These are phyloP conservation scores for Pseudocercospora musae DNA, from an alignment of 2,329 filamentous ascomycete species.

Conservation along the genomic window DNA sequence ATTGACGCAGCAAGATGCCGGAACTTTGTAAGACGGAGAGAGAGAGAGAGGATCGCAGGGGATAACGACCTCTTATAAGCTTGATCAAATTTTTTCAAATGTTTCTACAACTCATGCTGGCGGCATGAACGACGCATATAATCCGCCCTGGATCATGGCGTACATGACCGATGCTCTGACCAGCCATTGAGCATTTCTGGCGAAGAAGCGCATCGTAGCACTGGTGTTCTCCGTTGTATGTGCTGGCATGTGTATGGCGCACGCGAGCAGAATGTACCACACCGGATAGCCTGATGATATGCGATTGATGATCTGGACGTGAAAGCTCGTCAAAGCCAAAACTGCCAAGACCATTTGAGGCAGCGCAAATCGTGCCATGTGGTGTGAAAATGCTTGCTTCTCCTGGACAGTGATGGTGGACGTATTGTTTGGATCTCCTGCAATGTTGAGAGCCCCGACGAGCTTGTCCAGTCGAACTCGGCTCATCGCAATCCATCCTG, in stretches of 20 bases:
- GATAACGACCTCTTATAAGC: not conserved
- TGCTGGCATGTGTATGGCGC: slow-evolving; percentile 29
- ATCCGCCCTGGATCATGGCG: slow-evolving; percentile 71
- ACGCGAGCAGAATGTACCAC: slow-evolving; percentile 81
- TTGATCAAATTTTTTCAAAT: too few relatives aligned
- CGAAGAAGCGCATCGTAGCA: not conserved
- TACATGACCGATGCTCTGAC: slow-evolving; percentile 76
- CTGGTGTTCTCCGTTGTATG: not conserved
- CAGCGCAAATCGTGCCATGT: slow-evolving; percentile 59
- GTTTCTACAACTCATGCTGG: slow-evolving; percentile 58
- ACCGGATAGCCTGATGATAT: slow-evolving; percentile 83
- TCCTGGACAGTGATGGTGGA: not conserved
- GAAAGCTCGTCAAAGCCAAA: slow-evolving; percentile 74
- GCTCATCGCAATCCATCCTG: slow-evolving; percentile 43
- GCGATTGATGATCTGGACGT: slow-evolving; percentile 90
- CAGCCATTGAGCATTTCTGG: slow-evolving; percentile 34
- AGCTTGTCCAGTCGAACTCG: not conserved
- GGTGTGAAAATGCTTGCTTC: slow-evolving; percentile 17
- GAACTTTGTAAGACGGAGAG: not conserved
- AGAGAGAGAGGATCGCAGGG: not conserved
- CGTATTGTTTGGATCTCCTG: not conserved
- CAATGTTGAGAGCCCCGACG: not conserved
- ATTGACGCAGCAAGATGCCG: slow-evolving; percentile 5
- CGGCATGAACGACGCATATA: slow-evolving; percentile 88
- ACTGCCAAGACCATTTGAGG: slow-evolving; percentile 69